Conservation (phyloP, 495 filamentous ascomycete genomes). For the Cryomyces minteri region DNA sequence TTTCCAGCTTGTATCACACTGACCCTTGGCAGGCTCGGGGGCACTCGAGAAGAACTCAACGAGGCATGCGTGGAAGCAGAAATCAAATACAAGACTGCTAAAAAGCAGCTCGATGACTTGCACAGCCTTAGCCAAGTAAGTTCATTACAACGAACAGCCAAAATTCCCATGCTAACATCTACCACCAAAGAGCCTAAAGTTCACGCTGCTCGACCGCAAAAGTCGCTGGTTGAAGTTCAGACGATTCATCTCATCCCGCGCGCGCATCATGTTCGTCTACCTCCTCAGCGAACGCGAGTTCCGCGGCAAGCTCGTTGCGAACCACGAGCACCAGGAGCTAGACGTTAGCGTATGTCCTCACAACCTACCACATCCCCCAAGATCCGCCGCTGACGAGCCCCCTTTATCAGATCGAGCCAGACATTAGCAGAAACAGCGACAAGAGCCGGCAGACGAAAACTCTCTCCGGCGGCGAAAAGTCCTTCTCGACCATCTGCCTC, state of each 20-base stretch:
- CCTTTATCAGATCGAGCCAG: slow-evolving; percentile 44
- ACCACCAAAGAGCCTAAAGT: slow-evolving; percentile 31
- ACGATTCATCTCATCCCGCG: slow-evolving; percentile 60
- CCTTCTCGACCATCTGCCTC: slow-evolving; percentile 90
- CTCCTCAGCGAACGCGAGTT: slow-evolving; percentile 78
- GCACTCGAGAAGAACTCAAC: slow-evolving; percentile 45
- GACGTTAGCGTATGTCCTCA: slow-evolving; percentile 47
- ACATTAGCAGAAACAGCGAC: slow-evolving; percentile 45
- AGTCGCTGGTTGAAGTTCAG: slow-evolving; percentile 69
- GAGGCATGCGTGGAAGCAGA: slow-evolving; percentile 27
- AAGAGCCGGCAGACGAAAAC: slow-evolving; percentile 72
- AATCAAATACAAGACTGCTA: slow-evolving; percentile 25
- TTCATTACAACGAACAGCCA: not conserved
- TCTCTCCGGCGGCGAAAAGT: slow-evolving; percentile 89
- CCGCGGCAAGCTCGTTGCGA: slow-evolving; percentile 57
- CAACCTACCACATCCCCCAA: not conserved
- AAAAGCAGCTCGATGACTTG: slow-evolving; percentile 28
- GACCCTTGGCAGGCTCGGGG: slow-evolving; percentile 36
- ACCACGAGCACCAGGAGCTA: slow-evolving; percentile 53
- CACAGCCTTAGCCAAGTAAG: slow-evolving; percentile 33
- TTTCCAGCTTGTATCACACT: not conserved
- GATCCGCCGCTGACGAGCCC: not conserved
- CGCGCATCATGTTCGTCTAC: slow-evolving; percentile 71
- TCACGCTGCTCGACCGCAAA: slow-evolving; percentile 48
- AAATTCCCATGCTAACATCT: slow-evolving; percentile 5